Percentiles rank a stretch among this genome's conserved stretches.
Evolutionary conservation across 345 rosid genomes (phyloP).

Genomic region (Eucalyptus camaldulensis): DNA sequence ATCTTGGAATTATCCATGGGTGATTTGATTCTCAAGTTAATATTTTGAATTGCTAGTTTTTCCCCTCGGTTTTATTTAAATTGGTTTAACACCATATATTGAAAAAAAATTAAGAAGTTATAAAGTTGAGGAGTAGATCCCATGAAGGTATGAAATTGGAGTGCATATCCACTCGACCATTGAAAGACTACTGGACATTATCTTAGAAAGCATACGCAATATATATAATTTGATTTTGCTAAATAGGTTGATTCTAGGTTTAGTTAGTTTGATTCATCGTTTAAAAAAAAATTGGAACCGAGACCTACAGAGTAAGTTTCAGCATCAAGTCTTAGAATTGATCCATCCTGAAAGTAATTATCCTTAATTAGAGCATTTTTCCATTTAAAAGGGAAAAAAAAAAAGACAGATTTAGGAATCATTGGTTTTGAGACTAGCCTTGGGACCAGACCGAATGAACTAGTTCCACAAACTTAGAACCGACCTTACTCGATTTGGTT

Average conservation of each 20-base stretch:
- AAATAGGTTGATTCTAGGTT: background rate
- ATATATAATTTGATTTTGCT: background rate
- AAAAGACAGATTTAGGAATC: too few species aligned
- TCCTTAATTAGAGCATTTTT: background rate
- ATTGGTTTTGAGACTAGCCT: fast-evolving
- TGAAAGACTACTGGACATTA: background rate
- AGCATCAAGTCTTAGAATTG: background rate
- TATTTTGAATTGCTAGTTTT: background rate
- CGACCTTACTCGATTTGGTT: fast-evolving
- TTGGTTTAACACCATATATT: background rate
- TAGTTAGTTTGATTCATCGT: background rate
- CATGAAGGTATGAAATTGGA: background rate
- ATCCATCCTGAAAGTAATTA: background rate
- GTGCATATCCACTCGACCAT: background rate
- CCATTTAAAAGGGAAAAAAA: too few species aligned
- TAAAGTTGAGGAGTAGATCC: background rate
- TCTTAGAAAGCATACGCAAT: background rate
- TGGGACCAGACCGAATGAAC: fast-evolving
- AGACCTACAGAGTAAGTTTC: background rate
- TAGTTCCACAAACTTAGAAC: background rate
- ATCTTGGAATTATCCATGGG: fast-evolving
- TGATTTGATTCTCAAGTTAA: background rate
- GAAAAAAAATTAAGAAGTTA: background rate
- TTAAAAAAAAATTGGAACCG: background rate
- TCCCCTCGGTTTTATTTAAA: background rate